phyloP scores from a whole-genome alignment of 1,284 basidiomycete genomes.

The Porogramme epimiltina region DNA sequence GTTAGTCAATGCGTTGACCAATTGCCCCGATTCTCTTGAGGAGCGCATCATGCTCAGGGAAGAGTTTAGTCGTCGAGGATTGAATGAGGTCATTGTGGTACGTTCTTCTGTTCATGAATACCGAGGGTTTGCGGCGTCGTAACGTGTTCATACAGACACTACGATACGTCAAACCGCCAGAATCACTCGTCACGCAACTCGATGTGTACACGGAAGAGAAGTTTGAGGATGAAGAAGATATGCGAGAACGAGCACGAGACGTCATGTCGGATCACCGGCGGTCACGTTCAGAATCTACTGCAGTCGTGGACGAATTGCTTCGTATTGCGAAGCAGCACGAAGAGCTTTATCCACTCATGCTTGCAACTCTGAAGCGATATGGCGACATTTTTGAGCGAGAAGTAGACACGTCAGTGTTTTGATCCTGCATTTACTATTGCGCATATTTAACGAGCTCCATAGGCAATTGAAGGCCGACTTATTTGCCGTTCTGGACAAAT shows the following conservation, averaged over 20 bases:
- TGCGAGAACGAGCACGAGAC: conserved; percentile 62
- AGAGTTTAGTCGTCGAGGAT: conserved; percentile 77
- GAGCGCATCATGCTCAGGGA: conserved; percentile 79
- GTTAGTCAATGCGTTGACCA: conserved; percentile 80
- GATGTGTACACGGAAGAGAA: conserved; percentile 86
- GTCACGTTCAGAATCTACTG: conserved; percentile 49
- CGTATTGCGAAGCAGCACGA: conserved; percentile 57
- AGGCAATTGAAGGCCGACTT: conserved; percentile 67
- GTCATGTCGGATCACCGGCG: conserved; percentile 43
- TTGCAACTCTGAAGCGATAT: conserved; percentile 58
- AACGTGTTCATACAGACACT: conserved; percentile 51
- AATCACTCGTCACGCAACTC: conserved; percentile 71
- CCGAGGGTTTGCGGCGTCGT: no score
- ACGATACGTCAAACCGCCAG: conserved; percentile 77
- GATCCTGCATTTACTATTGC: neutral
- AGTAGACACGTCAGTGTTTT: conserved; percentile 55
- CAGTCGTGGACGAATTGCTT: conserved; percentile 56
- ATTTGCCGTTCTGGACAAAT: conserved; percentile 64
- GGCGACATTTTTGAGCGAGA: conserved; percentile 59
- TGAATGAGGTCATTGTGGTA: conserved; percentile 85
- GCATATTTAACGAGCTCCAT: conserved; percentile 1
- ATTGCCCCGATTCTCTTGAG: conserved; percentile 77
- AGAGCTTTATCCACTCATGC: conserved; percentile 55
- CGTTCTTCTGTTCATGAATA: conserved; percentile 31
- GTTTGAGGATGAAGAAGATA: conserved; percentile 85